Conservation (phyloP, 2,329 filamentous ascomycete genomes). For the Cytospora chrysosperma region DNA sequence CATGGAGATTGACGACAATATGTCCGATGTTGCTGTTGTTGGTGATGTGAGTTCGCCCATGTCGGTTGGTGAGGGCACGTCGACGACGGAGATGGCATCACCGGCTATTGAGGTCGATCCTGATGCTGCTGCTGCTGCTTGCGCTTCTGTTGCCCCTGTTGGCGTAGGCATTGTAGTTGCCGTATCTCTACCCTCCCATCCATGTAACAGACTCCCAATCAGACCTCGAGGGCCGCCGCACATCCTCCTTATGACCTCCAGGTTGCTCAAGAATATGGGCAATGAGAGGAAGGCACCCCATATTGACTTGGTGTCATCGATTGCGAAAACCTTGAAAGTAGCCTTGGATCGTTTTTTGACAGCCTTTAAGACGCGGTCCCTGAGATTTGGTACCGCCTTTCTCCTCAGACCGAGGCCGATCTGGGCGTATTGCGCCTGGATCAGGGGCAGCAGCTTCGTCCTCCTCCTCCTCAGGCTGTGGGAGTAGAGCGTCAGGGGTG, state of each 20-base stretch:
- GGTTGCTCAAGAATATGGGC: slow-evolving; percentile 49
- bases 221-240: slow-evolving; percentile 41
- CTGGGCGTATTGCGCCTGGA: slow-evolving; percentile 36
- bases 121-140: background rate
- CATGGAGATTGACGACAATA: slow-evolving; percentile 4
- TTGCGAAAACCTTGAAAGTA: slow-evolving; percentile 15
- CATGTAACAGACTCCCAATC: slow-evolving; percentile 34
- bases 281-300: slow-evolving; percentile 41
- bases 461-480: slow-evolving; percentile 34
- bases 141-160: background rate
- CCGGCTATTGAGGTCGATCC: slow-evolving; percentile 12
- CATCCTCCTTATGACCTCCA: slow-evolving; percentile 51
- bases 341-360: slow-evolving; percentile 25
- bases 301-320: slow-evolving; percentile 24
- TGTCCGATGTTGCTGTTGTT: slow-evolving; percentile 20
- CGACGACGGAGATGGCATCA: background rate
- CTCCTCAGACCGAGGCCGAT: slow-evolving; percentile 26
- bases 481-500: slow-evolving; percentile 47
- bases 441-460: slow-evolving; percentile 32
- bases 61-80: slow-evolving; percentile 23
- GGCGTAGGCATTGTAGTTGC: slow-evolving; percentile 1
- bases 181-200: slow-evolving; percentile 11
- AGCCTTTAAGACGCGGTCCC: slow-evolving; percentile 32
- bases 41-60: slow-evolving; percentile 29
- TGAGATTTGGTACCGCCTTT: slow-evolving; percentile 20